Conservation (phyloP, 2,329 filamentous ascomycete genomes). For the Hymenoscyphus fructigenus region DNA sequence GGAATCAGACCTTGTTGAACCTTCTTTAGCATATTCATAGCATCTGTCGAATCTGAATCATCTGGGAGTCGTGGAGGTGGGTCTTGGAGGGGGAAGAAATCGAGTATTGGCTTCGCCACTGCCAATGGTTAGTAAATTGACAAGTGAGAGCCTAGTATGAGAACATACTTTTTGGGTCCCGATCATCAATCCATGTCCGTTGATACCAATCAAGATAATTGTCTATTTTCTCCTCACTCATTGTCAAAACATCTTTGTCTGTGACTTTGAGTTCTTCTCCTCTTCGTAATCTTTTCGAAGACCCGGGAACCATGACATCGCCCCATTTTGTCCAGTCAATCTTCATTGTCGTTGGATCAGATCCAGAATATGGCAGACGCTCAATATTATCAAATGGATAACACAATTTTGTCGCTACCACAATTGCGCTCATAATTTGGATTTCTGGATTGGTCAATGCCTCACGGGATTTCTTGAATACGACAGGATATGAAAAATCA, state of each 20-base stretch:
- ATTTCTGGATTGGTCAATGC: slow-evolving; percentile 70
- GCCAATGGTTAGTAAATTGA: slow-evolving; percentile 8
- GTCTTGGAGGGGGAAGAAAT: slow-evolving; percentile 38
- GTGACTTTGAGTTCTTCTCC: slow-evolving; percentile 53
- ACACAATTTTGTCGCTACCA: slow-evolving; percentile 75
- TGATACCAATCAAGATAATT: slow-evolving; percentile 81
- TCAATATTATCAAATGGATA: slow-evolving; percentile 68
- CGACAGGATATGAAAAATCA: slow-evolving; percentile 57
- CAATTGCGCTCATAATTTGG: slow-evolving; percentile 66
- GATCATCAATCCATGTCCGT: slow-evolving; percentile 57
- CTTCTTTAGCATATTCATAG: slow-evolving; percentile 25
- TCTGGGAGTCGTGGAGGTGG: slow-evolving; percentile 17
- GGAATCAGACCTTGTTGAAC: slow-evolving; percentile 29
- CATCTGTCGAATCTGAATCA: slow-evolving; percentile 30
- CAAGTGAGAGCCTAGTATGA: background rate
- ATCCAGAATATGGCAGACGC: slow-evolving; percentile 48
- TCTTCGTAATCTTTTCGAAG: slow-evolving; percentile 36
- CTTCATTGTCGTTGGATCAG: slow-evolving; percentile 56
- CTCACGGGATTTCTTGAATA: slow-evolving; percentile 42
- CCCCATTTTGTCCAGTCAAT: slow-evolving; percentile 77
- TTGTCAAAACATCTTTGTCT: slow-evolving; percentile 60
- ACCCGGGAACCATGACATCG: slow-evolving; percentile 43
- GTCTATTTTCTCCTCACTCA: slow-evolving; percentile 64
- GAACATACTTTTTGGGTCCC: slow-evolving; percentile 39
- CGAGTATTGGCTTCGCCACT: slow-evolving; percentile 37